Base-by-base conservation (phyloP, 140 eudicot genomes). In the Erigeron philadelphicus region DNA sequence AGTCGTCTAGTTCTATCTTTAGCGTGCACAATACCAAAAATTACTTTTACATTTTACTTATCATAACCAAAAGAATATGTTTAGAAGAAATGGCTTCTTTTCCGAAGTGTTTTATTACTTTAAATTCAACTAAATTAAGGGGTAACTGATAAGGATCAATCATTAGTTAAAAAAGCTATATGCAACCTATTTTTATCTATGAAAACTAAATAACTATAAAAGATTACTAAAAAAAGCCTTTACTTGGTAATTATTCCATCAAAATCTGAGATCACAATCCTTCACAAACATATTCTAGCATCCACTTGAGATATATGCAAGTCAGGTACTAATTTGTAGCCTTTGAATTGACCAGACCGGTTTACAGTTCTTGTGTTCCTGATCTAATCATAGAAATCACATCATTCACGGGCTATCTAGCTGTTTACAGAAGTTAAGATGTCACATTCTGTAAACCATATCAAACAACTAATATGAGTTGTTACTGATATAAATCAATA, bases 161-260 rank as follows among this genome's bases (percentile, higher is more conserved):
- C 35, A 25, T 25, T 25, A 25, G 35, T 25, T 25, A 25, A 25
- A 25, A 0, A 25, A 25, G 35, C 35, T 25, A 25, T 21, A 52
- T 15, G 35, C 35, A 25, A 0, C 35, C 35, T 25, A 25, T 2
- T 40, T 48, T 64, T 54, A 65, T 48, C 50, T 25, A 1, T 0
- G 17, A 8, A 48, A 43, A 8, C 9, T 13, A 46, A 49, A 44
- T 7, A 50, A 25, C 16, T 25, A 25, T 25, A 25, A 25, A 25
- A 25, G 35, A 25, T 25, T 2, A 25, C n/a, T 25, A 25, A 25
- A 25, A 25, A 25, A 25, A 25, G 35, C 35, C 2, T 83, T 76
- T 81, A 86, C 94, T 86, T 82, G 56, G 99, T 89, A 72, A 89
- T 93, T 57, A 97, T 93, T 72, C 99, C 99, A 83, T 93, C 99